Conservation (phyloP, 2,329 filamentous ascomycete genomes). For the Botryotinia narcissicola region DNA sequence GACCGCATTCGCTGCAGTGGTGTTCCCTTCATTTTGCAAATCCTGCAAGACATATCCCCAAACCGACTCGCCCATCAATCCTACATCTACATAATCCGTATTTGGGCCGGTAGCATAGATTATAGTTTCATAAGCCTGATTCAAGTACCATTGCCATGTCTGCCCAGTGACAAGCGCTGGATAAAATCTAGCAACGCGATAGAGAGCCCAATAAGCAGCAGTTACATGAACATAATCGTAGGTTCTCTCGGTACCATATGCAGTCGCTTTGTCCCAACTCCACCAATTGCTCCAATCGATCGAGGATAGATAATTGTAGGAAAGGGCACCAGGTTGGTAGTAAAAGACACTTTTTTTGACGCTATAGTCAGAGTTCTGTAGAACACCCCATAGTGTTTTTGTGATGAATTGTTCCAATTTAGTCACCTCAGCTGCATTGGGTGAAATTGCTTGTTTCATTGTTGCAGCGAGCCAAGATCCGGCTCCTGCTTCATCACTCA, state of each 20-base stretch:
- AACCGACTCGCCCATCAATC: slow-evolving; percentile 60
- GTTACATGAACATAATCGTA: slow-evolving; percentile 60
- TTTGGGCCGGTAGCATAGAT: slow-evolving; percentile 42
- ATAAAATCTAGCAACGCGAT: slow-evolving; percentile 52
- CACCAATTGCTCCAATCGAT: slow-evolving; percentile 52
- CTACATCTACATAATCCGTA: slow-evolving; percentile 46
- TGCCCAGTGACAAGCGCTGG: slow-evolving; percentile 44
- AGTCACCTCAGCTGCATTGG: slow-evolving; percentile 47
- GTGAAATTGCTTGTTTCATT: slow-evolving; percentile 54
- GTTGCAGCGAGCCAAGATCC: slow-evolving; percentile 54
- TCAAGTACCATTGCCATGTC: slow-evolving; percentile 54
- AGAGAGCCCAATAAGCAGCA: slow-evolving; percentile 56
- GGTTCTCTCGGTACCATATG: slow-evolving; percentile 49
- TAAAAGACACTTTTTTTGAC: slow-evolving; percentile 58
- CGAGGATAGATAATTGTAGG: slow-evolving; percentile 45
- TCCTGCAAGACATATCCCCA: slow-evolving; percentile 53
- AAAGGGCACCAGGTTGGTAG: slow-evolving; percentile 48
- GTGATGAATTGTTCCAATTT: slow-evolving; percentile 55
- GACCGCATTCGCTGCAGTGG: slow-evolving; percentile 42
- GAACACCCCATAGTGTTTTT: slow-evolving; percentile 48
- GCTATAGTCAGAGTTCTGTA: slow-evolving; percentile 48
- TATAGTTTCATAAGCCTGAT: slow-evolving; percentile 52
- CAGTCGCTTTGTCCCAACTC: slow-evolving; percentile 49
- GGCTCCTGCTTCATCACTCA: slow-evolving; percentile 59
- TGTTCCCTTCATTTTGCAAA: slow-evolving; percentile 48